Conservation (phyloP, 306 rosid species). For the Quercus robur region DNA sequence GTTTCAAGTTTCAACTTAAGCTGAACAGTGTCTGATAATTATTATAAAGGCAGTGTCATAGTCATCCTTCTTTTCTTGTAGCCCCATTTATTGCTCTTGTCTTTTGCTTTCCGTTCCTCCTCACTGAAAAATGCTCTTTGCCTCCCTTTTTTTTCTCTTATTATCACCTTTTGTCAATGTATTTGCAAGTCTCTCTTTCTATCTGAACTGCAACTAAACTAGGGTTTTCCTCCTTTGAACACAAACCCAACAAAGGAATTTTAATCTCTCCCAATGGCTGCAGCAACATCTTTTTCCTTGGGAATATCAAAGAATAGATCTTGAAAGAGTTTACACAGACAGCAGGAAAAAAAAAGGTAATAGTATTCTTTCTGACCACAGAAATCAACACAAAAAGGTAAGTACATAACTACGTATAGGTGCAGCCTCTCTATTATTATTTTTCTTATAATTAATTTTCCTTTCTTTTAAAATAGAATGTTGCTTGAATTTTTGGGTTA, state of each 20-base stretch:
- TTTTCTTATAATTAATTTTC: not conserved
- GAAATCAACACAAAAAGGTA: constrained; percentile 10
- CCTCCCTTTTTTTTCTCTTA: constrained; percentile 45
- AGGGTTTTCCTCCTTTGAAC: constrained; percentile 60
- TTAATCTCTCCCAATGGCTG: constrained; percentile 24
- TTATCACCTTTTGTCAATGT: constrained; percentile 44
- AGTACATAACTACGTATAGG: not conserved
- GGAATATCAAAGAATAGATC: constrained; percentile 40
- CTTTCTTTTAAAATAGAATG: not conserved
- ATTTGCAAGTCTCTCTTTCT: constrained; percentile 41
- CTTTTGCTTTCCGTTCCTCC: constrained; percentile 28
- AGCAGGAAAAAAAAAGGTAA: constrained; percentile 32
- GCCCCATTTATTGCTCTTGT: constrained; percentile 26
- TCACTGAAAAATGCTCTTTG: constrained; percentile 62
- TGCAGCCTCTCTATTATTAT: not conserved
- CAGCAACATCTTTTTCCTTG: constrained; percentile 36
- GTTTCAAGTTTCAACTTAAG: constrained; percentile 2
- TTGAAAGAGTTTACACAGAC: constrained; percentile 23
- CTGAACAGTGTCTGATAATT: constrained; percentile 27
- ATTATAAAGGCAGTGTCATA: constrained; percentile 31
- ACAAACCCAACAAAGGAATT: constrained; percentile 38
- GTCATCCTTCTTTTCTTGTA: constrained; percentile 16
- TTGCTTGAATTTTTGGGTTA: constrained; percentile 17
- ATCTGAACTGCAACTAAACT: constrained; percentile 32
- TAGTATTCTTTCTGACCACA: constrained; percentile 15